Percentiles rank a stretch among this genome's conserved stretches.
These are phyloP conservation scores for Cladosporium sp. DNA, from an alignment of 2,329 filamentous ascomycete species.

Conservation along the genomic window DNA sequence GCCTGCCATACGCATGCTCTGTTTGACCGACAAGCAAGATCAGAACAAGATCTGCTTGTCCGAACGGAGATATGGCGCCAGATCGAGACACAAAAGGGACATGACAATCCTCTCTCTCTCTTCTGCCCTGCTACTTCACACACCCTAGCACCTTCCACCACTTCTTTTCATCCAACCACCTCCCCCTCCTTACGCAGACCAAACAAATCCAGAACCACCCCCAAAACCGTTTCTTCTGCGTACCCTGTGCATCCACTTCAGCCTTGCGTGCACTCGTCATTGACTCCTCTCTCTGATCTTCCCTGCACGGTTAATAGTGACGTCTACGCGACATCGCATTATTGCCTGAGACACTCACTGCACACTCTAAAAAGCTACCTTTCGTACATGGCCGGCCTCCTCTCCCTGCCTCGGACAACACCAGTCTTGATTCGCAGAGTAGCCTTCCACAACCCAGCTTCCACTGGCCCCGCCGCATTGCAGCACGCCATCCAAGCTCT, in stretches of 20 bases:
- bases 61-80: background rate
- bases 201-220: background rate
- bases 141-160: no score
- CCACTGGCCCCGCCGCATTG: constrained; percentile 2
- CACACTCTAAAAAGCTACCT: background rate
- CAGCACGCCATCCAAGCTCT: constrained; percentile 7
- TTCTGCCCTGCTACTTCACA: no score
- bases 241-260: background rate
- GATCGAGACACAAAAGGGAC: constrained; percentile 1
- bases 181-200: no score
- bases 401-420: constrained; percentile 8
- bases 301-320: background rate
- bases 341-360: background rate
- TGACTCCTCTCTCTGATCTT: constrained; percentile 5
- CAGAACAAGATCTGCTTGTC: background rate
- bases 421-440: constrained; percentile 9
- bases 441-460: constrained; percentile 2
- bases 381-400: constrained; percentile 8
- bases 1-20: background rate
- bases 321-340: constrained; percentile 1
- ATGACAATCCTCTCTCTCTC: background rate
- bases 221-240: background rate
- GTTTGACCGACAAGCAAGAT: background rate
- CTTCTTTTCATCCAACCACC: background rate
- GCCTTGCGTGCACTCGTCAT: constrained; percentile 7